Conservation (phyloP, 768 basidiomycete species). For the Mycena belliarum region DNA sequence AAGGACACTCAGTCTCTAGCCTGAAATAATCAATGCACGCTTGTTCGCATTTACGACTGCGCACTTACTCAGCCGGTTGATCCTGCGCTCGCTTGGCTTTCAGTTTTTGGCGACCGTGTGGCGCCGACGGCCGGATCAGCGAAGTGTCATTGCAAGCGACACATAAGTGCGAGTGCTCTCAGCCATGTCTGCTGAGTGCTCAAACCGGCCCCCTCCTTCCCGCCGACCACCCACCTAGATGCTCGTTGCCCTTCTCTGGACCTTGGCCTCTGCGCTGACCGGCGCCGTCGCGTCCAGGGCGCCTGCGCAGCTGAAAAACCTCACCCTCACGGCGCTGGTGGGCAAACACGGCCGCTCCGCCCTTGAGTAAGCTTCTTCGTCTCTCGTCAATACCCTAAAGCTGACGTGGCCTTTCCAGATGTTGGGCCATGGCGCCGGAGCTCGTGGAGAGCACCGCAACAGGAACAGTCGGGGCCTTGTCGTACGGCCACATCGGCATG, state of each 20-base stretch:
- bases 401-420: not conserved
- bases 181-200: not conserved
- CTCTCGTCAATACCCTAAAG: not conserved
- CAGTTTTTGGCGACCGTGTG: no score
- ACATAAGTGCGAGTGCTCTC: not conserved
- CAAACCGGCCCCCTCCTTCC: not conserved
- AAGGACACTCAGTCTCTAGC: no score
- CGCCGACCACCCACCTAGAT: not conserved
- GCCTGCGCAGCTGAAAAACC: not conserved
- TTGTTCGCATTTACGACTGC: no score
- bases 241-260: not conserved
- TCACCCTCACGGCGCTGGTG: conserved; percentile 13
- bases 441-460: conserved; percentile 15
- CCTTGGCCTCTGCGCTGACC: not conserved
- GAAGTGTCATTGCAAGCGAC: no score
- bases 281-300: not conserved
- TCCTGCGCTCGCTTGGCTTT: no score
- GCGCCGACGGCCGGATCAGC: no score
- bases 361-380: conserved; percentile 4
- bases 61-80: no score
- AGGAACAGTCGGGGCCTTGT: conserved; percentile 15
- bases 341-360: conserved; percentile 8
- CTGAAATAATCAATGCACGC: no score
- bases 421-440: conserved; percentile 15
- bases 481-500: conserved; percentile 1